Base-by-base conservation (phyloP, 2,329 filamentous ascomycete genomes). In the Bipolaris cookei region DNA sequence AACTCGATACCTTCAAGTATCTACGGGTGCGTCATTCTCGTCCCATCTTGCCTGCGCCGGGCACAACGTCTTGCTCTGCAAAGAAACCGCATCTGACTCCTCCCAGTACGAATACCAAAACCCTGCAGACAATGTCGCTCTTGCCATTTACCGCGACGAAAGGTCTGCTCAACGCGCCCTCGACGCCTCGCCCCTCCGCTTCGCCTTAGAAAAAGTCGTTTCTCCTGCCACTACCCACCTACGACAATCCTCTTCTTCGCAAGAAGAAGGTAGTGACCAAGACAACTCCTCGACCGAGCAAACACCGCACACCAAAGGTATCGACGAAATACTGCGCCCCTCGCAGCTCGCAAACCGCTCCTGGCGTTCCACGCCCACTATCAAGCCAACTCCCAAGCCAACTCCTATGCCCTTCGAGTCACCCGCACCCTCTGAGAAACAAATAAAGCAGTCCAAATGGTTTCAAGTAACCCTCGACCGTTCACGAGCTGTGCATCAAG, bases 1-100 rank as follows among this genome's bases (percentile, higher is more conserved):
- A 82, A 48, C 73, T 84, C 42, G 77, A 77, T 60, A 77, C 78
- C 61, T 84, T 77, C 72, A 78, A 78, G 61, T 76, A 76, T 61
- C 73, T 83, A 39, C 76, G 72, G 50, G 77, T 78, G 38, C 13
- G 54, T 30, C 16, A 20, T 35, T 20, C 10, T 25, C n/a, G 14
- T 6, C 25, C 18, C 6, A 14, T 11, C 20, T 14, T 7, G 18
- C 11, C 25, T 34, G 32, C 25, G 34, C 10, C 2, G 10, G 10
- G 10, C n/a, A 49, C 37, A n/a, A 6, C 20, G 18, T 18, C 23
- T 39, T 39, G 28, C 45, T 25, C n/a, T 42, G 39, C 43, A 2
- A 50, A 34, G 10, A 23, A 13, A 14, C 1, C 8, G 20, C 18
- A 30, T 20, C 32, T 37, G 30, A 47, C 44, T 20, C 8, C 11